Conservation (phyloP, 1,284 basidiomycete species). For the Mycosarcoma maydis region DNA sequence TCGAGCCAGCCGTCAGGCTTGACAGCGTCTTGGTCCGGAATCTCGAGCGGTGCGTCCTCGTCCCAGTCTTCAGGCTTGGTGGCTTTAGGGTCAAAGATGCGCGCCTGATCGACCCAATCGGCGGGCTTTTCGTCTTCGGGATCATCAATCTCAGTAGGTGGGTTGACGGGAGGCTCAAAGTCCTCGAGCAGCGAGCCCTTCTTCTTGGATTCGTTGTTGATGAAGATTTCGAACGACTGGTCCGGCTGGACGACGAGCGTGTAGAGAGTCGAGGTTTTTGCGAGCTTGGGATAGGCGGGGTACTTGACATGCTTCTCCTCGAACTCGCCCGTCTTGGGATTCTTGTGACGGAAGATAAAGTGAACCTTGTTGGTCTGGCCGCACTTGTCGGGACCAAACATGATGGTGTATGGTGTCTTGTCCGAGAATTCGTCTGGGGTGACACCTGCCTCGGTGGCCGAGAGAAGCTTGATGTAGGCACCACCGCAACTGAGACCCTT, state of each 20-base stretch:
- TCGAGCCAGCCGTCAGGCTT: slow-evolving; percentile 97
- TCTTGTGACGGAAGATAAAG: slow-evolving; percentile 67
- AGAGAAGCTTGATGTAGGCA: slow-evolving; percentile 95
- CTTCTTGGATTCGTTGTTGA: slow-evolving; percentile 79
- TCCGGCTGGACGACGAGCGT: slow-evolving; percentile 83
- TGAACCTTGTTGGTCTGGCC: slow-evolving; percentile 66
- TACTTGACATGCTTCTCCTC: slow-evolving; percentile 95
- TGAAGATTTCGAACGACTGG: slow-evolving; percentile 90
- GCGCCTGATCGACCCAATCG: slow-evolving; percentile 90
- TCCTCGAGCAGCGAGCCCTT: slow-evolving; percentile 89
- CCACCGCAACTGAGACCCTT: slow-evolving; percentile 99
- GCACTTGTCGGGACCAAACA: slow-evolving; percentile 67
- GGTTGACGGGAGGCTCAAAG: slow-evolving; percentile 95
- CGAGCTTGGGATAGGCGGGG: slow-evolving; percentile 77
- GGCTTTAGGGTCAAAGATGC: slow-evolving; percentile 85
- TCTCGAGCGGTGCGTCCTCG: slow-evolving; percentile 67
- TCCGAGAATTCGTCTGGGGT: slow-evolving; percentile 63
- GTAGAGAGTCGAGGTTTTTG: slow-evolving; percentile 65
- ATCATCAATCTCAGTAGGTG: slow-evolving; percentile 90
- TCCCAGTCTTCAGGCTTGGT: slow-evolving; percentile 70
- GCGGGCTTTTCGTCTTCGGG: slow-evolving; percentile 87
- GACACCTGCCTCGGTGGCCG: slow-evolving; percentile 67
- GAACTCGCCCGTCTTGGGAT: slow-evolving; percentile 70
- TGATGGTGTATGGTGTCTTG: slow-evolving; percentile 67
- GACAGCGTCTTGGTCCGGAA: slow-evolving; percentile 83